Evolutionary conservation across 768 basidiomycete genomes (phyloP), one percentile per base, ranked within the genome.

Genomic region (Postia placenta): DNA sequence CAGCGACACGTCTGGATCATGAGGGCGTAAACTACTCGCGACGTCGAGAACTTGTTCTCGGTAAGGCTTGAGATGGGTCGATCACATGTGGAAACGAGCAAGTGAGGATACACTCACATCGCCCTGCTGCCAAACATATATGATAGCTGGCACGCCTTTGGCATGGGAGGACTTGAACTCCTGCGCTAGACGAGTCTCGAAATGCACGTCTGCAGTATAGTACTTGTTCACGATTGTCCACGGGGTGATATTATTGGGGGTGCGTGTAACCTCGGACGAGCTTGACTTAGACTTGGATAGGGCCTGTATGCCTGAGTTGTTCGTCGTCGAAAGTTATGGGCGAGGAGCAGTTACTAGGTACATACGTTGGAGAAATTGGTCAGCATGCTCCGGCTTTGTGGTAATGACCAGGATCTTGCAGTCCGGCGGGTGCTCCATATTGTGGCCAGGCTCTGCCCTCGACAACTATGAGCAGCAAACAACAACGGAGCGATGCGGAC

Each of bases 161-260:
- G 75, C 66, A 17, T 71, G 63, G 39, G 70, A 61, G 15, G 71
- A 65, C 25, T 63, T 64, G 51, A 78, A 69, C 11, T 72, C 69
- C 25, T 69, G 66, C 46, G 80, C 62, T 15, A 74, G 67, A 47
- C 74, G 73, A 11, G 74, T 68, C 27, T 79, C 67, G 60, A 92
- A 90, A 52, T 81, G 79, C 5, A 92, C 84, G 50, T 76, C 71
- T 1, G 89, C 90, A 12, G 78, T 78, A 67, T 92, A 92, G 66
- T 92, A 92, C 63, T 79, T 83, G 70, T 91, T 91, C 45, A 67
- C 66, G 52, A 91, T 85, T 36, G 78, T 85, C 87, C 87, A 91
- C 9, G 84, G 82, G 26, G 87, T 65, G 23, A 42, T 52, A 23
- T 48, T 53, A n/a, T 45, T 53, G 25, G 54, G 42, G 4, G 5